Percentiles rank a stretch among this genome's conserved stretches.
phyloP scores from a whole-genome alignment of 805 yeast genomes.

The Spencermartinsiella europaea region DNA sequence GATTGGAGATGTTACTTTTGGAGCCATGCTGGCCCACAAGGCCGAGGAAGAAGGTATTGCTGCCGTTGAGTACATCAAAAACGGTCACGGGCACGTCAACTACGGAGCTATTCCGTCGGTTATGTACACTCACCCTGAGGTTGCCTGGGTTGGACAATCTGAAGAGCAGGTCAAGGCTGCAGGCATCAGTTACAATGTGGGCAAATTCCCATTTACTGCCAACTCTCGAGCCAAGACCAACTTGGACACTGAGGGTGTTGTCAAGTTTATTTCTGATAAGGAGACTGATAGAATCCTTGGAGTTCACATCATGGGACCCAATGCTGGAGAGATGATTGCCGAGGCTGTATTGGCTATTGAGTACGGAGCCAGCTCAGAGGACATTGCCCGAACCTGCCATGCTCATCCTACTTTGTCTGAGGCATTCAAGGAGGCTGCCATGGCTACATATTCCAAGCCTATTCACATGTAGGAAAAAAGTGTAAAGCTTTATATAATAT shows the following conservation, averaged over 20 bases:
- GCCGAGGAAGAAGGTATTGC: conserved; percentile 99
- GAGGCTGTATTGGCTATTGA: conserved; percentile 97
- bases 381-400: conserved; percentile 94
- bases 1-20: conserved; percentile 97
- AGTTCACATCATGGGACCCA: conserved; percentile 94
- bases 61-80: conserved; percentile 89
- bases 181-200: conserved; percentile 86
- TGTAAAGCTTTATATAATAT: neutral
- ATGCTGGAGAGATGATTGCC: conserved; percentile 99
- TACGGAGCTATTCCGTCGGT: conserved; percentile 97
- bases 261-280: conserved; percentile 91
- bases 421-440: conserved; percentile 97
- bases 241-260: conserved; percentile 94
- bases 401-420: conserved; percentile 98
- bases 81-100: conserved; percentile 96
- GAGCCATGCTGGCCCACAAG: conserved; percentile 99
- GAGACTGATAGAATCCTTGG: conserved; percentile 96
- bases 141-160: conserved; percentile 97
- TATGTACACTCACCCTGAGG: conserved; percentile 99
- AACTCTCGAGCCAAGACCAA: conserved; percentile 99
- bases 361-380: conserved; percentile 98
- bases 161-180: conserved; percentile 92
- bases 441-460: conserved; percentile 87
- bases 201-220: conserved; percentile 98
- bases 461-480: conserved; percentile 58